Conservation (phyloP, 768 basidiomycete genomes). For the Lactarius evosmus region DNA sequence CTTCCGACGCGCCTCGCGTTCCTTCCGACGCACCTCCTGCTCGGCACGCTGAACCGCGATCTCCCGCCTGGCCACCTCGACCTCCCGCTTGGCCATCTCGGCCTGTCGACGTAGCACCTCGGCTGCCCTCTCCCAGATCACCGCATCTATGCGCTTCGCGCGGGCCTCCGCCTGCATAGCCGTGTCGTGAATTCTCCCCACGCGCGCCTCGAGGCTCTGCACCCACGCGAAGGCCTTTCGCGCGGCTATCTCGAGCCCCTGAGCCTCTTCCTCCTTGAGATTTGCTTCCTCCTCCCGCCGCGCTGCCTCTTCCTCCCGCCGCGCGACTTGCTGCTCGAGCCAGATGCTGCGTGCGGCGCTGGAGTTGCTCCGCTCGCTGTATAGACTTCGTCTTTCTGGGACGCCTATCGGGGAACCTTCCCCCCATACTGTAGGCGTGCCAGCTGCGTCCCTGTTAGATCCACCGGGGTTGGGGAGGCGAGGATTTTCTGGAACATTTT, state of each 20-base stretch:
- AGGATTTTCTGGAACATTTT: background rate
- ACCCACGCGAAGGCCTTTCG: constrained; percentile 12
- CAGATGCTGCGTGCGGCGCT: constrained; percentile 6
- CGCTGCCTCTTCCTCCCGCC: constrained; percentile 12
- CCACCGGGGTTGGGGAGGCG: background rate
- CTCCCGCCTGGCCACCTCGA: constrained; percentile 7
- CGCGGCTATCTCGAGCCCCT: constrained; percentile 16
- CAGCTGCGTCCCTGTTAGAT: background rate
- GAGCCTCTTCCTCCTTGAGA: constrained; percentile 7
- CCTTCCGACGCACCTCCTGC: constrained; percentile 6
- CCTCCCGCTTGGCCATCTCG: constrained; percentile 13
- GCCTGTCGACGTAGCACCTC: constrained; percentile 9
- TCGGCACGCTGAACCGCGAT: constrained; percentile 11
- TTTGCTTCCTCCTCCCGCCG: constrained; percentile 6
- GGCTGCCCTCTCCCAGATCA: constrained; percentile 15
- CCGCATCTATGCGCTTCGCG: constrained; percentile 2
- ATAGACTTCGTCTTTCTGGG: constrained; percentile 5
- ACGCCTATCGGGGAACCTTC: constrained; percentile 2
- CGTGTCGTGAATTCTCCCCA: constrained; percentile 12
- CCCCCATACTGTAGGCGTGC: background rate
- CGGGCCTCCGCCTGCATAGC: constrained; percentile 9
- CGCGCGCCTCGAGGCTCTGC: constrained; percentile 8
- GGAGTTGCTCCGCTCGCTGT: constrained; percentile 10
- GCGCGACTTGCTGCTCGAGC: constrained; percentile 10
- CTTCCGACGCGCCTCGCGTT: constrained; percentile 9